Conservation (phyloP, 1,139 yeast species). For the Suhomyces coccinellae region DNA sequence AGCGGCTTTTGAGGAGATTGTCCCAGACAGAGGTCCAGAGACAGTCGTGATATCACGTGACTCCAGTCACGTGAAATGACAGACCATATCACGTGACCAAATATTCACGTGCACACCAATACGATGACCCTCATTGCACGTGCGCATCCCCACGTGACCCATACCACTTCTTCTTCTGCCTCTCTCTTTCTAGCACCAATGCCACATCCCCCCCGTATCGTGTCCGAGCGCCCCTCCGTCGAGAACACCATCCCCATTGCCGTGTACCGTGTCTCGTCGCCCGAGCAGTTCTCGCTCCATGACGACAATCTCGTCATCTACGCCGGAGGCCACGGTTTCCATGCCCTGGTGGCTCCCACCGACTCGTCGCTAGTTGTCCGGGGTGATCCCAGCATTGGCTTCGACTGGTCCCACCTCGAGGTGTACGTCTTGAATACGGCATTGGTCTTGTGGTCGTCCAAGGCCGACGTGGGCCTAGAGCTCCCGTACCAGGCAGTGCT, state of each 20-base stretch:
- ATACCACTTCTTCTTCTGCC: not conserved
- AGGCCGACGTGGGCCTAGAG: slow-evolving; percentile 34
- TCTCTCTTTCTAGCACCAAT: slow-evolving; percentile 4
- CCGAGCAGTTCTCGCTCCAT: slow-evolving; percentile 38
- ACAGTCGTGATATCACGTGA: not conserved
- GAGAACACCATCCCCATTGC: slow-evolving; percentile 43
- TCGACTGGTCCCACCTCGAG: slow-evolving; percentile 21
- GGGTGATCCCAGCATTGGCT: slow-evolving; percentile 13
- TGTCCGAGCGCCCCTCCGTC: slow-evolving; percentile 38
- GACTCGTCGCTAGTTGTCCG: slow-evolving; percentile 19
- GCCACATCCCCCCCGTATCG: slow-evolving; percentile 18
- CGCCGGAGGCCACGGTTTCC: slow-evolving; percentile 36
- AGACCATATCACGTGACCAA: not conserved
- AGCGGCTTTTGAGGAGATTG: slow-evolving; percentile 42
- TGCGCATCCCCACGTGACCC: not conserved
- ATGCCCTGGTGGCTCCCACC: slow-evolving; percentile 17
- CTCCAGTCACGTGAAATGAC: not conserved
- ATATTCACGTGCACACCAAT: no score
- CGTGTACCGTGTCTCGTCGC: slow-evolving; percentile 40
- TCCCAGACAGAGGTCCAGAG: slow-evolving; percentile 22
- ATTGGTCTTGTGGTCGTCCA: slow-evolving; percentile 39
- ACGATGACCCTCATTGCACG: no score
- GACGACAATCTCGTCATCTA: slow-evolving; percentile 46
- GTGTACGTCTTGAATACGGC: slow-evolving; percentile 42
- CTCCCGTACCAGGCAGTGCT: slow-evolving; percentile 41